Evolutionary conservation across 345 rosid species (phyloP).

Genomic region (Durio zibethinus): DNA sequence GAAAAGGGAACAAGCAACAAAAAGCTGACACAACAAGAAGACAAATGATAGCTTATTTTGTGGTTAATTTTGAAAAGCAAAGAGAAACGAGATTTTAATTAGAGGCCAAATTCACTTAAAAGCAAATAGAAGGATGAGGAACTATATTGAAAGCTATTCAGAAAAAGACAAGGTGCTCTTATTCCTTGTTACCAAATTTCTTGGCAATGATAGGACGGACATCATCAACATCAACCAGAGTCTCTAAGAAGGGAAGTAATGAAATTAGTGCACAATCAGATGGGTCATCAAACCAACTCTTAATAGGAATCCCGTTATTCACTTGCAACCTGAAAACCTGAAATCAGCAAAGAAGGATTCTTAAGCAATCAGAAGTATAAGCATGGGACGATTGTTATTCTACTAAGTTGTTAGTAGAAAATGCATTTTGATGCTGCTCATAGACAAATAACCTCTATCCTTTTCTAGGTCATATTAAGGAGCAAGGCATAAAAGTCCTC

Average conservation of each 20-base stretch:
- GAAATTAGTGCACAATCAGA: slow-evolving; percentile 75
- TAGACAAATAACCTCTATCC: neutral
- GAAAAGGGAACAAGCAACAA: slow-evolving; percentile 19
- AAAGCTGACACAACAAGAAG: slow-evolving; percentile 37
- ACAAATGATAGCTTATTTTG: slow-evolving; percentile 28
- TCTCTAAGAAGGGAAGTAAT: slow-evolving; percentile 90
- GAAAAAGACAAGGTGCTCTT: slow-evolving; percentile 33
- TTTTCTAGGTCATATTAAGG: neutral
- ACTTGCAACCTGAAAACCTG: slow-evolving; percentile 94
- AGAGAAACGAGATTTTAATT: slow-evolving; percentile 24
- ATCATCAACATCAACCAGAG: slow-evolving; percentile 75
- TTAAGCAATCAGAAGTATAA: slow-evolving; percentile 15
- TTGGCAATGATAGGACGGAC: slow-evolving; percentile 89
- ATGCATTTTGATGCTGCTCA: neutral
- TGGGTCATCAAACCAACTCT: slow-evolving; percentile 95
- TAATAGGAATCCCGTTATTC: slow-evolving; percentile 92
- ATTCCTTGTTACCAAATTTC: slow-evolving; percentile 76
- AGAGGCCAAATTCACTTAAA: slow-evolving; percentile 28
- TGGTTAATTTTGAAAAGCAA: slow-evolving; percentile 25
- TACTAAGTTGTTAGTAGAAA: neutral
- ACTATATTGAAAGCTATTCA: slow-evolving; percentile 33
- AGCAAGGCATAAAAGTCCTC: neutral
- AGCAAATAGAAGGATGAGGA: slow-evolving; percentile 25
- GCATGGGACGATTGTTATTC: neutral
- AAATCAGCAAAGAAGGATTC: slow-evolving; percentile 27